Percentiles rank a stretch among this genome's conserved stretches.
phyloP scores from a whole-genome alignment of 257 asterid species.

The Scutellaria galericulata region DNA sequence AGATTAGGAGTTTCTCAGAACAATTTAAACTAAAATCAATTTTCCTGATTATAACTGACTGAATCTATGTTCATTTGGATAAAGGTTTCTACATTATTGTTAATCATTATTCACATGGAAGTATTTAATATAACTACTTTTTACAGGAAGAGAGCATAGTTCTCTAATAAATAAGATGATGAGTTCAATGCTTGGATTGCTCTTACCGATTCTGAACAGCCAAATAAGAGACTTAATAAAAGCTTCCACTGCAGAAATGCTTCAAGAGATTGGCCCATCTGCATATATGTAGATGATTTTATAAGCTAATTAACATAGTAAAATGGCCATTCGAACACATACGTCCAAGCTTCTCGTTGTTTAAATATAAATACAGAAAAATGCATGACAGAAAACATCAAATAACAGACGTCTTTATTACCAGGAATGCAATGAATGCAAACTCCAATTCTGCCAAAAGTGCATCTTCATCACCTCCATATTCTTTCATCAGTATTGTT shows the following conservation, averaged over 20 bases:
- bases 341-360: constrained; percentile 21
- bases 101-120: constrained; percentile 10
- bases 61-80: background rate
- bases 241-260: constrained; percentile 92
- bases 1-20: constrained; percentile 18
- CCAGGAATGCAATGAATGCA: constrained; percentile 91
- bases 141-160: constrained; percentile 8
- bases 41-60: background rate
- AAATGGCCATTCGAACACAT: background rate
- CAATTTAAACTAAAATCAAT: background rate
- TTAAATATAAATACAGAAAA: constrained; percentile 1
- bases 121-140: background rate
- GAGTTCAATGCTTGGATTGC: constrained; percentile 21
- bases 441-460: constrained; percentile 92
- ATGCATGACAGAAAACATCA: constrained; percentile 4
- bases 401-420: constrained; percentile 35
- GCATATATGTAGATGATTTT: constrained; percentile 40
- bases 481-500: constrained; percentile 67
- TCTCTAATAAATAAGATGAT: constrained; percentile 17
- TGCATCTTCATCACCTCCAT: constrained; percentile 73
- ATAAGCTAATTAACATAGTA: constrained; percentile 26
- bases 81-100: background rate
- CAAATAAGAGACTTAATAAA: constrained; percentile 75
- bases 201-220: constrained; percentile 93
- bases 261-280: constrained; percentile 99